Evolutionary conservation across 2,329 filamentous ascomycete genomes (phyloP), one percentile per base, ranked within the genome.

Genomic region (Didymella lethalis): DNA sequence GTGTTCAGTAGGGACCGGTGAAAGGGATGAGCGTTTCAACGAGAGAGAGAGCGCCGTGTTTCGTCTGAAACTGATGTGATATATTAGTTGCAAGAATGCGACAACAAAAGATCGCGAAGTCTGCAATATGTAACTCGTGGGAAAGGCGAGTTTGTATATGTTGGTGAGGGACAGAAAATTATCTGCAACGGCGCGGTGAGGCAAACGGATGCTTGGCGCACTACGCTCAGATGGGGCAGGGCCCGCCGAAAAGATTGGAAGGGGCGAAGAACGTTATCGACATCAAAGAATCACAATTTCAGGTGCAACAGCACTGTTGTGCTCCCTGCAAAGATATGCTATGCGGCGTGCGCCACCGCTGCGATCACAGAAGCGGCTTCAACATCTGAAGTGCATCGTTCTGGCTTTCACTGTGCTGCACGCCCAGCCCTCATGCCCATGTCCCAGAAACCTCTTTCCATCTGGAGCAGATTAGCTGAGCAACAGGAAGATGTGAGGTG

Each of bases 361-460:
- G 32, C 50, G 43, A 54, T 10, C 25, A 36, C 41, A 16, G 16
- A 20, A 25, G 6, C 25, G 2, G 32, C 4, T 29, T 18, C 26
- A 34, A 5, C 16, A 10, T 18, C 14, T 7, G 26, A 20, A 12
- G n/a, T 34, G 20, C 26, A 11, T 29, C 25, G 20, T 7, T 41
- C 5, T 8, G 25, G 11, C 23, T 4, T 36, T 51, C 45, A 46
- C 38, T 43, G 28, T n/a, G 41, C 45, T 18, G 47, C 43, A 12
- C 47, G 20, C 29, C 47, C 49, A 2, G 59, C 64, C 38, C 56
- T 61, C 51, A 83, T 66, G 1, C 85, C 86, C 87, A 91, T 91
- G 55, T 90, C 84, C 90, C 90, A 92, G 72, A 92, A 92, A 1
- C 84, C 86, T 63, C 85, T 87, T 76, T 92, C 90, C 84, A 92